Conservation (phyloP, 176 grass and related monocot species). For the Rhynchospora tenuis region DNA sequence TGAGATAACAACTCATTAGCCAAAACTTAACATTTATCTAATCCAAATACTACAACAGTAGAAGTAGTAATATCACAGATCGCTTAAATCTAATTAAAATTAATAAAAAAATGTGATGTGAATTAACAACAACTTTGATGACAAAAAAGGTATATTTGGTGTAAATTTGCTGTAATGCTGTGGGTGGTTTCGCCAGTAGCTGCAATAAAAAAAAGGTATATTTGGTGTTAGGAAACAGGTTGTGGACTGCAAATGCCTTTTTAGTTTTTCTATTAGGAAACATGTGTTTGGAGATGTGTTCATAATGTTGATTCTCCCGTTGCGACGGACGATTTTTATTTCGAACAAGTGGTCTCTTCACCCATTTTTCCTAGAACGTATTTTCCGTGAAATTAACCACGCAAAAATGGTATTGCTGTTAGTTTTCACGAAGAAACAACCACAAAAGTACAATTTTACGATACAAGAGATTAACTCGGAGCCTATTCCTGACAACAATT, state of each 20-base stretch:
- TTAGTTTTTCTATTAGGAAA: neutral
- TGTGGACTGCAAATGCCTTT: neutral
- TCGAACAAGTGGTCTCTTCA: too few relatives aligned
- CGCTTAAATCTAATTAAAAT: neutral
- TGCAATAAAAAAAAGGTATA: slow-evolving; percentile 23
- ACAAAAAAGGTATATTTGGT: slow-evolving; percentile 12
- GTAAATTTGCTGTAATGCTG: slow-evolving; percentile 51
- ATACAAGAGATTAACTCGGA: too few relatives aligned
- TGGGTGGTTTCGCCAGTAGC: slow-evolving; percentile 70
- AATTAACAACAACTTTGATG: slow-evolving; percentile 6
- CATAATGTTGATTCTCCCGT: too few relatives aligned
- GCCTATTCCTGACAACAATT: too few relatives aligned
- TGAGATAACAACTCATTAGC: neutral
- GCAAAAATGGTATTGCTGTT: too few relatives aligned
- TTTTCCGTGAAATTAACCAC: too few relatives aligned
- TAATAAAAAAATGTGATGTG: neutral
- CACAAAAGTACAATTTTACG: too few relatives aligned
- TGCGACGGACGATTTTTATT: too few relatives aligned
- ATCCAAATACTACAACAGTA: neutral
- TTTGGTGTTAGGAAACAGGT: slow-evolving; percentile 1
- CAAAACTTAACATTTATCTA: neutral
- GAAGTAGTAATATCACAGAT: neutral
- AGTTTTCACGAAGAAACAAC: too few relatives aligned
- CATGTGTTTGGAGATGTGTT: neutral
- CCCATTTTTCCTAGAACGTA: too few relatives aligned